Evolutionary conservation across 1,139 yeast species (phyloP), one percentile per base, ranked within the genome.

Genomic region (Debaryomyces sp.): DNA sequence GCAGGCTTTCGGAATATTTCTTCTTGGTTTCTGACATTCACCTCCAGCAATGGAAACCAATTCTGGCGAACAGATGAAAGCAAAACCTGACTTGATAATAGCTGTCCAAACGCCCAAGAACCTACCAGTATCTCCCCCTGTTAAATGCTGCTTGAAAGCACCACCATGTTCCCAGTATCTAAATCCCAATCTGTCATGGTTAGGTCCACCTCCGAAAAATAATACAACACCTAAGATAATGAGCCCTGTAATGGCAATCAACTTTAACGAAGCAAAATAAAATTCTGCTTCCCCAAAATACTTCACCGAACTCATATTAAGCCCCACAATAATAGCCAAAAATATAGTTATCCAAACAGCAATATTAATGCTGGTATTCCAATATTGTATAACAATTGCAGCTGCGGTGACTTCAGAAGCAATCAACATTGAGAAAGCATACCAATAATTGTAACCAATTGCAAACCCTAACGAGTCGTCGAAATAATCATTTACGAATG

Each of bases 241-340:
- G 51, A 74, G 66, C 2, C 77, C 77, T 3, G 66, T 56, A 43
- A 73, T 65, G 5, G 74, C 66, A 45, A 73, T 59, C 52, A 75
- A 63, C 50, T 74, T 86, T 50, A 85, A 68, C 30, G 83, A 67
- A 0, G 91, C 89, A 53, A 85, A 73, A 80, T 83, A 81, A 60
- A 82, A 85, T 61, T 85, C 89, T 7, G 84, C 70, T 58, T 85
- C 89, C 33, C 89, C 89, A 57, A 81, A 84, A 42, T 72, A 75
- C 50, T 67, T 70, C 23, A 84, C 83, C 6, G 80, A 71, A 43
- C 67, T 60, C 60, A 76, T 61, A 54, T 80, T 79, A 22, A 78
- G 59, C 3, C 56, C 53, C n/a, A 77, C 66, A 46, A 71, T 62
- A 4, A 71, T 41, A 13, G 60, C 75, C 49, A 77, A 64, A 48